Evolutionary conservation across 2,329 filamentous ascomycete species (phyloP), one percentile per base, ranked within the genome.

Genomic region (Colletotrichum sp.): DNA sequence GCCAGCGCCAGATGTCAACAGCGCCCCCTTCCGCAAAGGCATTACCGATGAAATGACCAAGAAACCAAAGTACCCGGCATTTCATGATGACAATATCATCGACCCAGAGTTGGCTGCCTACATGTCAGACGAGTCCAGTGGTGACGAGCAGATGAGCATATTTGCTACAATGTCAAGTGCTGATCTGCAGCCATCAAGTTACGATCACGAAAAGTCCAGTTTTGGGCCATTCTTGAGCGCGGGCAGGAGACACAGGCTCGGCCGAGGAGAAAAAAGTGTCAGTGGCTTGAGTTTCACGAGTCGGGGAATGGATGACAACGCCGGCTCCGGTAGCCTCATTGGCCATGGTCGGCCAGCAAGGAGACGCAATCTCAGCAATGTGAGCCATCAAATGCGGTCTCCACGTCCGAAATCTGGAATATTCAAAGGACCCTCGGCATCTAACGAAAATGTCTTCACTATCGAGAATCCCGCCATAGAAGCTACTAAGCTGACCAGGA

Each of bases 41-140:
- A 87, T 89, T 21, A 92, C 88, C 12, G 92, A 97, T 68, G 93
- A 96, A 74, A 86, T 89, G 64, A 87, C 89, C 6, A 92, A 90
- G 77, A 93, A 93, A 77, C 87, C 91, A 9, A 92, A 92, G 56
- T 89, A 98, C 43, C 94, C 96, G 18, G 96, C 96, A n/a, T 98
- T 99, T 80, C 97, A 99, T 83, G 96, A 97, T 81, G 97, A 99
- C 86, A 98, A 97, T 81, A 98, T 99, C 79, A 98, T 99, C 79
- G 97, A 99, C 82, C 97, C 97, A 2, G 97, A 99, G 81, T 88
- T 99, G 70, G 96, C 96, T 7, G 94, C 95, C 38, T 99, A 97
- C 84, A 94, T 99, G 89, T 99, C 97, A 8, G 97, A 99, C 82
- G 96, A 95, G 64, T 98, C 96, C 3, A 98, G 95, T 80, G 96